These are phyloP conservation scores for Leccinum aurantiacum DNA, from an alignment of 768 basidiomycete species.

Conservation along the genomic window DNA sequence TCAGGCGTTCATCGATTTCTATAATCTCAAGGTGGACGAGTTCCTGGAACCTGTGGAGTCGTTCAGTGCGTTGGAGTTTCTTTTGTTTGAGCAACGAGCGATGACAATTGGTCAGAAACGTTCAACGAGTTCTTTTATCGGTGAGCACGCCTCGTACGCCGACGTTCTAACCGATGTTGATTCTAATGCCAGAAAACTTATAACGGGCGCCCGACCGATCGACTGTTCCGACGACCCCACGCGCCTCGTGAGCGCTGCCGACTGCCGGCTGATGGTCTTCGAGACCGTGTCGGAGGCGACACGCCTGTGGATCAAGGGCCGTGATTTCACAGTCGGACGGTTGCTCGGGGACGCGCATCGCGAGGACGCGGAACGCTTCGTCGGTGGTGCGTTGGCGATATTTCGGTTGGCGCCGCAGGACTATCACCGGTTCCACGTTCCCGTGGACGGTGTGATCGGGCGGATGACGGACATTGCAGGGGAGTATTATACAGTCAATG, in stretches of 20 bases:
- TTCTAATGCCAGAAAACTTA: slow-evolving; percentile 66
- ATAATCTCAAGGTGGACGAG: slow-evolving; percentile 79
- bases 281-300: slow-evolving; percentile 85
- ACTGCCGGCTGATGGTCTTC: slow-evolving; percentile 96
- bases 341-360: slow-evolving; percentile 81
- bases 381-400: slow-evolving; percentile 82
- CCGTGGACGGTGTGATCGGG: slow-evolving; percentile 83
- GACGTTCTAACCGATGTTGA: background rate
- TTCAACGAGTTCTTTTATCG: slow-evolving; percentile 94
- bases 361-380: slow-evolving; percentile 65
- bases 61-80: slow-evolving; percentile 62
- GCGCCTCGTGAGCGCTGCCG: slow-evolving; percentile 85
- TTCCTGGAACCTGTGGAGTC: slow-evolving; percentile 79
- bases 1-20: slow-evolving; percentile 84
- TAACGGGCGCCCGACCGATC: slow-evolving; percentile 74
- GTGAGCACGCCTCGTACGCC: slow-evolving; percentile 30
- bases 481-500: slow-evolving; percentile 96
- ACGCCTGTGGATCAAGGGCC: slow-evolving; percentile 93
- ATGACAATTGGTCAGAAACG: slow-evolving; percentile 51
- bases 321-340: slow-evolving; percentile 81
- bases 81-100: background rate
- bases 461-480: slow-evolving; percentile 81
- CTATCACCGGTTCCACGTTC: slow-evolving; percentile 91
- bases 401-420: slow-evolving; percentile 94
- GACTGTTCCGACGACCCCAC: slow-evolving; percentile 71